Evolutionary conservation across 768 basidiomycete species (phyloP), one percentile per base, ranked within the genome.

Genomic region (Lactarius hatsudake): DNA sequence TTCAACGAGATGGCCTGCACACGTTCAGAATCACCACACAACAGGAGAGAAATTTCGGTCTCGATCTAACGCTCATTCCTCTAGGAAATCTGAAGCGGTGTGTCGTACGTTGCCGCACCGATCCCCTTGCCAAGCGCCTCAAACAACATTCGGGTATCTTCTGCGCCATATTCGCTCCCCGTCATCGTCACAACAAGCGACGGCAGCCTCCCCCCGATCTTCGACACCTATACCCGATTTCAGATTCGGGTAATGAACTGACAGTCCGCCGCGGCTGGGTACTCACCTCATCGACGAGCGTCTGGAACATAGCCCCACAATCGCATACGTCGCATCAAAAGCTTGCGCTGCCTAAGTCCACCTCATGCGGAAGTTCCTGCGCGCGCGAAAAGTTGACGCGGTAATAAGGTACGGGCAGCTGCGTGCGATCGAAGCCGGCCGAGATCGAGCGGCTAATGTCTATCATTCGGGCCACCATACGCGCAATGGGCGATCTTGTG

Each of bases 71-170:
- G n/a, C 38, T 64, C 2, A 34, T 13, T 30, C 30, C 10, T 55
- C 18, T 12, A 20, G 20, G 38, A 28, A 5, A 2, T 40, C 1
- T 40, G 65, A 2, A 65, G 59, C 10, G 63, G 64, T 17, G n/a
- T n/a, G 12, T 83, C 81, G 68, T 83, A 82, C 5, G 80, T 74
- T 10, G 77, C 72, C 5, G 78, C 75, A 40, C 82, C 80, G 18
- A 85, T 73, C 10, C 81, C 76, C 62, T 79, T 78, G 66, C 79
- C 81, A 7, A 83, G 73, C 13, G 82, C 81, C 68, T 85, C 83
- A 63, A 84, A 84, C 54, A 83, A 74, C 59, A 80, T 81, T 15
- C 80, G 77, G 1, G 82, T 74, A 60, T 81, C 82, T 40, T 86
- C 82, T 1, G 83, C 83, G n/a, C 76, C 78, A 69, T 83, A 83